These are phyloP conservation scores for Solanum dulcamara DNA, from an alignment of 257 asterid genomes.

Conservation along the genomic window DNA sequence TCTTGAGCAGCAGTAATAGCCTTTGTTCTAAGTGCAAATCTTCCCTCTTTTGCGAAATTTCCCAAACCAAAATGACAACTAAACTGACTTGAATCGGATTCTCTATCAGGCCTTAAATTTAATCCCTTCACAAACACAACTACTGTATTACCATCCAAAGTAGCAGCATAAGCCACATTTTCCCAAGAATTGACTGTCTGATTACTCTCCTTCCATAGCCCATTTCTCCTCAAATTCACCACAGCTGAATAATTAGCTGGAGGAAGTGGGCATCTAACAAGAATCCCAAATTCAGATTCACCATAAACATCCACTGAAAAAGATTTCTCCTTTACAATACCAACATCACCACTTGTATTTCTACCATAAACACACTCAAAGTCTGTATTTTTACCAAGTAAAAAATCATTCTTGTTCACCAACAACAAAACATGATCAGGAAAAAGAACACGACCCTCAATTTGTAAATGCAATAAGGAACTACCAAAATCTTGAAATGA, in stretches of 20 bases:
- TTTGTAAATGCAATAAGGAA: conserved; percentile 18
- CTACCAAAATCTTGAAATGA: conserved; percentile 29
- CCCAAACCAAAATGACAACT: conserved; percentile 72
- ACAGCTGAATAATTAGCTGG: conserved; percentile 36
- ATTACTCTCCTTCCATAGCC: conserved; percentile 10
- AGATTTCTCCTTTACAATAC: conserved; percentile 21
- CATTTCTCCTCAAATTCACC: conserved; percentile 26
- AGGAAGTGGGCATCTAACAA: conserved; percentile 74
- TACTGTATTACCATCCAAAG: conserved; percentile 50
- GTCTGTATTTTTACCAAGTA: conserved; percentile 9
- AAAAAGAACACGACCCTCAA: conserved; percentile 62
- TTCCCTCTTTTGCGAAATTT: conserved; percentile 13
- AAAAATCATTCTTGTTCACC: conserved; percentile 17
- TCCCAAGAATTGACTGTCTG: conserved; percentile 52
- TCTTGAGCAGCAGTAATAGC: conserved; percentile 93
- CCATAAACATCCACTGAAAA: conserved; percentile 62
- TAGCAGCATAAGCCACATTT: conserved; percentile 55
- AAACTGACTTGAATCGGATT: conserved; percentile 54
- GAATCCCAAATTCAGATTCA: conserved; percentile 34
- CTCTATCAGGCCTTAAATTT: conserved; percentile 61
- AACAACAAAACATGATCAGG: conserved; percentile 72
- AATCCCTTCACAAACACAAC: conserved; percentile 88
- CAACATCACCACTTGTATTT: background rate
- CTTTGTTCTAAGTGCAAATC: conserved; percentile 29
- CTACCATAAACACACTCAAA: conserved; percentile 52